Base-by-base conservation (phyloP, 2,329 filamentous ascomycete species). In the Fusarium begoniae region DNA sequence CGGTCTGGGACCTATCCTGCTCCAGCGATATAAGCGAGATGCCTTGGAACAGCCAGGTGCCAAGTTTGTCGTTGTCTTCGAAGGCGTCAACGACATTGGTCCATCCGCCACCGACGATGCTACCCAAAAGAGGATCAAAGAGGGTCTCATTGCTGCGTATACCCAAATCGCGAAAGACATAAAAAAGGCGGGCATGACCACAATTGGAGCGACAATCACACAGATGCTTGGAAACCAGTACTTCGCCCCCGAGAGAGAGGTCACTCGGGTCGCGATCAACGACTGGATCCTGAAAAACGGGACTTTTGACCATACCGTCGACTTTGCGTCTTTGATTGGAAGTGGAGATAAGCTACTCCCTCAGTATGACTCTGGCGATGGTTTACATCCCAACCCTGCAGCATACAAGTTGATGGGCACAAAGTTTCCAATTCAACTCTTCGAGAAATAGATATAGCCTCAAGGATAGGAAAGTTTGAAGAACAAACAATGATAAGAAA, bases 211-310 rank as follows among this genome's bases (percentile, higher is more conserved):
- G 0, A 73, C 71, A 5, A 73, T 73, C 6, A 73, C 71, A 0
- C 70, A 66, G 2, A 74, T 73, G 47, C 26, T 48, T 10, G 71
- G 71, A 22, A 73, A 57, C 11, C 71, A 73, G 41, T 73, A 73
- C 40, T 50, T 55, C 14, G 12, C 69, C 3, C 41, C 66, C 1
- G 66, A 62, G 8, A 47, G 71, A 7, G 71, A 73, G 7, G 28
- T 15, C 5, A 73, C 71, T 2, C 56, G 71, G 9, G 24, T 73
- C 0, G 45, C 61, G 5, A 15, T 73, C n/a, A 73, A 73, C 10
- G 45, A 74, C 8, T 73, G 67, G 66, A 73, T 73, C 13, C 8
- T 72, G 26, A 64, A 32, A 11, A 73, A 59, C 5, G 55, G 66
- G 2, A 72, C 48, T 1, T 74, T 55, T 41, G 71, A 73, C n/a